Percentiles rank a stretch among this genome's conserved stretches.
phyloP scores from a whole-genome alignment of 345 rosid species.

The Melaleuca quinquenervia region DNA sequence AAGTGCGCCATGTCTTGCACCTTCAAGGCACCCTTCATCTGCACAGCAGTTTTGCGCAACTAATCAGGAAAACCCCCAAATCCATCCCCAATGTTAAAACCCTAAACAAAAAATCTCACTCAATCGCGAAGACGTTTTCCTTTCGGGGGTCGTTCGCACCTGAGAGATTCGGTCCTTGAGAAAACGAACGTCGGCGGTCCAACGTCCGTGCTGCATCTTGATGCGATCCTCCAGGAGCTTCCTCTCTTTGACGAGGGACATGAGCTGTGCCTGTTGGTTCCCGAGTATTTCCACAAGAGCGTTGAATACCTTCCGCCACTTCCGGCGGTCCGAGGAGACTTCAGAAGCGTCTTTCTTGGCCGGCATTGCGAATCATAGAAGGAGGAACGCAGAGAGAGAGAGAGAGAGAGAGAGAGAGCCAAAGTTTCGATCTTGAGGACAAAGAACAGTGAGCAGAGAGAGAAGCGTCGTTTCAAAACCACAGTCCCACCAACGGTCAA shows the following conservation, averaged over 20 bases:
- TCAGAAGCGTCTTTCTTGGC: slow-evolving; percentile 15
- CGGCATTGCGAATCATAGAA: not conserved
- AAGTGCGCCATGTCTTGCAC: slow-evolving; percentile 31
- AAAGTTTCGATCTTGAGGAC: not conserved
- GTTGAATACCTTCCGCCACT: slow-evolving; percentile 48
- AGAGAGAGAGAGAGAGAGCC: not conserved
- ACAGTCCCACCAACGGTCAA: not conserved
- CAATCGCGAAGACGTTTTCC: not conserved
- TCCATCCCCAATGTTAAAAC: not conserved
- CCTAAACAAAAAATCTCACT: slow-evolving; percentile 17
- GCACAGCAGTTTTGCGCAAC: not conserved
- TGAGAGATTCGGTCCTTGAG: slow-evolving; percentile 39
- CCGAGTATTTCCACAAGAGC: slow-evolving; percentile 37
- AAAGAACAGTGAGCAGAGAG: not conserved
- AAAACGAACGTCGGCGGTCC: slow-evolving; percentile 36
- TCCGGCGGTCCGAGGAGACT: slow-evolving; percentile 29
- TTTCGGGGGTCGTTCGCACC: slow-evolving; percentile 10
- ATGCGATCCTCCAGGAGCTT: slow-evolving; percentile 44
- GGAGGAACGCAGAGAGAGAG: slow-evolving; percentile 1
- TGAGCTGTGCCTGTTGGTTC: slow-evolving; percentile 57
- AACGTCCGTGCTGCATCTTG: slow-evolving; percentile 24
- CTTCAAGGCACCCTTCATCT: slow-evolving; percentile 33
- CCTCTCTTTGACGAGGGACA: slow-evolving; percentile 44
- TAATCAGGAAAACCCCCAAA: not conserved
- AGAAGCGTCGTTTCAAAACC: not conserved